Evolutionary conservation across 352 stramenopile species (phyloP), one percentile per base, ranked within the genome.

Genomic region (Pythium folliculosum): DNA sequence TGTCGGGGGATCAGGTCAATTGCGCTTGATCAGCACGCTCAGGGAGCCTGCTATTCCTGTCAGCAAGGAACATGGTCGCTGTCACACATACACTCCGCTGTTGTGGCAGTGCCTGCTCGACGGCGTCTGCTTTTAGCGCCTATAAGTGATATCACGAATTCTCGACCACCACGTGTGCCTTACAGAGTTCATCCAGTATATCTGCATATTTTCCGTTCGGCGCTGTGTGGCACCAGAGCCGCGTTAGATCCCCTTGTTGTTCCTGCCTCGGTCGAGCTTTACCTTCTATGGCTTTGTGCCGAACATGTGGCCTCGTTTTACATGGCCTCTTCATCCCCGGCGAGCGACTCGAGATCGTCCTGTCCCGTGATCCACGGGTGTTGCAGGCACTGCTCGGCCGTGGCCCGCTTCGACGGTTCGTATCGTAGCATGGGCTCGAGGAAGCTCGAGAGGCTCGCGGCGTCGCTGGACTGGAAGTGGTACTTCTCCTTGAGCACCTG

Each of bases 401-500:
- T 99, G 40, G 90, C 89, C 51, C 98, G 88, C 70, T 98, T 89
- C 13, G 67, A 43, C 5, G 83, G 88, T 47, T 94, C 79, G 60
- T 94, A 96, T 19, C 77, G 88, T 56, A 99, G 80, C 87, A 99
- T 98, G 6, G 92, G 93, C 27, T 87, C 80, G 32, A 99, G 80
- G 65, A 99, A 99, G 53, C 93, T 91, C 47, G 92, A 86, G 16
- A 99, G 81, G 40, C 80, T 82, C 25, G 94, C 71, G 3, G 96
- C 97, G 19, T 98, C 96, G 32, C 81, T 73, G 23, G 72, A 73
- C 0, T 73, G 48, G 70, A 99, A 98, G 49, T 97, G 82, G 69
- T 99, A 99, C 73, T 99, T 99, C 65, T 99, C 96, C 7, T 84
- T 72, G n/a, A 99, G 70, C 30, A 99, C 97, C 60, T 98, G 84